These are phyloP conservation scores for Tothia fuscella DNA, from an alignment of 2,329 filamentous ascomycete species.

Conservation along the genomic window DNA sequence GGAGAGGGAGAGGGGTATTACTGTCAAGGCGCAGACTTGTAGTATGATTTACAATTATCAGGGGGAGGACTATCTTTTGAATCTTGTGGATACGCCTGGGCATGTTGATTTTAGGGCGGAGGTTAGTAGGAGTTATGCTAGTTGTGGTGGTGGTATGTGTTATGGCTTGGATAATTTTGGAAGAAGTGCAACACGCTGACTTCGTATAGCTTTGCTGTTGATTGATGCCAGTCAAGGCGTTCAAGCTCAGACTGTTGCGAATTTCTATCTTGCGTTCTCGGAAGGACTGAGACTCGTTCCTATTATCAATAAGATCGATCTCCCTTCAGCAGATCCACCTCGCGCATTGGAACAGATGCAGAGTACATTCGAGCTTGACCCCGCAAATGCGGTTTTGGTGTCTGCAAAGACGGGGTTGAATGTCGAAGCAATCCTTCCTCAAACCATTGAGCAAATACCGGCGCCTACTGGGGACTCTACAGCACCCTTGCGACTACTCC, in stretches of 20 bases:
- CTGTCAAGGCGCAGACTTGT: constrained; percentile 97
- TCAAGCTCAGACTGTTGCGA: constrained; percentile 95
- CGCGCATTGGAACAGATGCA: constrained; percentile 78
- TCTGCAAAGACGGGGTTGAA: constrained; percentile 93
- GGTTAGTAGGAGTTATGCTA: constrained; percentile 90
- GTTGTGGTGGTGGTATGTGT: constrained; percentile 60
- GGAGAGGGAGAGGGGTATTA: constrained; percentile 90
- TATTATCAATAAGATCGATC: constrained; percentile 93
- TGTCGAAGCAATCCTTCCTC: constrained; percentile 69
- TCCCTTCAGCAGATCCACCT: constrained; percentile 77
- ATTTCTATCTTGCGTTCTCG: constrained; percentile 94
- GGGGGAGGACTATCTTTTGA: constrained; percentile 80
- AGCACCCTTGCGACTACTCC: constrained; percentile 67
- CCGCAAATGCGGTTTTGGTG: constrained; percentile 61
- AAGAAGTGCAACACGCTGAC: neutral
- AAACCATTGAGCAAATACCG: constrained; percentile 75
- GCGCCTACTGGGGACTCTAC: constrained; percentile 60
- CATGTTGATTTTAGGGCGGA: constrained; percentile 97
- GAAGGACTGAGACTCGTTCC: constrained; percentile 79
- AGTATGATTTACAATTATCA: constrained; percentile 89
- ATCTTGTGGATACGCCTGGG: constrained; percentile 91
- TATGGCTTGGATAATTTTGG: neutral
- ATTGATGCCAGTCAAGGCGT: constrained; percentile 95
- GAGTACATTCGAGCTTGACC: constrained; percentile 76
- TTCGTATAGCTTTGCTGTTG: constrained; percentile 58